Evolutionary conservation across 129 eudicot genomes (phyloP), one percentile per base, ranked within the genome.

Genomic region (Glebionis coronaria): DNA sequence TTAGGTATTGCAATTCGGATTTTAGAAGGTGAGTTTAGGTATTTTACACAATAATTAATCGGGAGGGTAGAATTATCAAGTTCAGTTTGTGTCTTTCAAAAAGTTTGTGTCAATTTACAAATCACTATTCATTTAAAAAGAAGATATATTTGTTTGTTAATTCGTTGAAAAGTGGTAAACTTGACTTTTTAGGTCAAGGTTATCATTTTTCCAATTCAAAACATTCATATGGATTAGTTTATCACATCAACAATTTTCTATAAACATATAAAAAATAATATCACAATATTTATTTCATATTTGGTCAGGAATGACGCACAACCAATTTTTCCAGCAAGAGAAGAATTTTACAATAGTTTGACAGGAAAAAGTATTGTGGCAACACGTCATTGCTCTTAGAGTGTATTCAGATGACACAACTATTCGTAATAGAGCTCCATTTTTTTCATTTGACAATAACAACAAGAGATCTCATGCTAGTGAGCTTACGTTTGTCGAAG

Each of bases 331-430:
- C 25, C 25, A 1, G 25, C 25, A 23, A 23, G 25, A 23, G 25
- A 23, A 1, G 1, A 23, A 23, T 23, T 23, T 23, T 23, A 23
- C 25, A 23, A 23, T 23, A 23, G 25, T 2, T 23, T 23, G 25
- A 23, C 25, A 23, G 25, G 2, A 1, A 38, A 68, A 44, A 7
- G 23, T 23, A 47, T 29, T 2, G 44, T 27, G 47, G 59, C 59
- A 45, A 38, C 79, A 28, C 84, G 89, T 97, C 81, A 93, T 93
- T 46, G 88, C 78, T 76, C 25, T 23, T 74, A 93, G 73, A 78
- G 81, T 90, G 82, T 89, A 89, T 67, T 93, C 90, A 0, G 95
- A 45, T 11, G 97, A 86, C 69, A 85, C 86, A 54, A 84, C 81
- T 1, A 93, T 81, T 7, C 85, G 90, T 31, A 70, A 79, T 40